Base-by-base conservation (phyloP, 441 rosid species). In the Omphalea diandra region DNA sequence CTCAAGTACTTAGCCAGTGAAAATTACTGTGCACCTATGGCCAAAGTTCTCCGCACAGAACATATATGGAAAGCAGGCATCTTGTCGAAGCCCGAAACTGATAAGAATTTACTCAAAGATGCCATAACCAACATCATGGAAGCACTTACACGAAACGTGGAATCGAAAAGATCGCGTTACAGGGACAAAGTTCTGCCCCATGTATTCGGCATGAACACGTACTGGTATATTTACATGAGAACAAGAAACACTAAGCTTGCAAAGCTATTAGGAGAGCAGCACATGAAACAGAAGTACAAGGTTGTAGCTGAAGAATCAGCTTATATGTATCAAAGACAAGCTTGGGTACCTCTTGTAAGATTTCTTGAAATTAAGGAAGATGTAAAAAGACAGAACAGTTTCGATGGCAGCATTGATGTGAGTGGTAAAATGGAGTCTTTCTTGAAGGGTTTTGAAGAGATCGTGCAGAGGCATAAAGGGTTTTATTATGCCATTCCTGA, bases 221-320 rank as follows among this genome's bases (percentile, higher is more conserved):
- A 84, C 57, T 86, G 90, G 93, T 88, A 88, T 76, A 81, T 88
- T 57, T 84, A 86, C 79, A 84, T 81, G 89, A 80, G 89, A 62
- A 75, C 81, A 1, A 78, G 82, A 69, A 84, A 80, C 75, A 82
- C 87, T 0, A 87, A 86, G 60, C 85, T 86, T 11, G 84, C 81
- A 22, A 80, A 78, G 72, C 76, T 88, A 64, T 56, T 86, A 22
- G 90, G 89, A 50, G 83, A 84, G 40, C 78, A 83, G 60, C 76
- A 77, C 79, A 41, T 83, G 81, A 86, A 77, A 65, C 55, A 65
- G 68, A 75, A 65, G n/a, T 84, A 76, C 84, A 84, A 86, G 79
- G 47, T 63, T 41, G 75, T 74, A 4, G 87, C 93, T 0, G 90
- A 84, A 73, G 89, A 84, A 77, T 82, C 89, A 12, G 90, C 89